Base-by-base conservation (phyloP, 1,139 yeast genomes). In the Dujonia santamariae region DNA sequence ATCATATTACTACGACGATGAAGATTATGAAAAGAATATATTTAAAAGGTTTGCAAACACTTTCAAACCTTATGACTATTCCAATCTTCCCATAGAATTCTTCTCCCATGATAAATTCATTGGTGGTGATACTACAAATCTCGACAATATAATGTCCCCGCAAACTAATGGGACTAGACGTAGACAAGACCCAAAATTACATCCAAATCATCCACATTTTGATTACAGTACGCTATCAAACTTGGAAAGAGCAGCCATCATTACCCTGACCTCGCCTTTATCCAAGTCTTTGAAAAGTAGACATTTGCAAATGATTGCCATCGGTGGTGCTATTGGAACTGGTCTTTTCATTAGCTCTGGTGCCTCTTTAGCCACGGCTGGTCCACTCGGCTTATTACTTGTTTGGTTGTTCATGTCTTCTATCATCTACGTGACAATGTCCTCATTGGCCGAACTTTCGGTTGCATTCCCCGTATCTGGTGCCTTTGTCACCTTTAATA, bases 301-400 rank as follows among this genome's bases (percentile, higher is more conserved):
- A 50, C 72, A 66, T 43, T 51, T 66, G 37, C 65, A 62, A 33
- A 62, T 64, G 59, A 66, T 67, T 40, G 65, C 70, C 18, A 48
- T 67, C 28, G 67, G 72, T 17, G 69, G 70, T 17, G 59, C 66
- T 28, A 63, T 67, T 28, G 74, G 74, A 24, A 57, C 67, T 14
- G 72, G 72, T 28, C 48, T 67, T 22, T 65, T 64, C 37, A 61
- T 67, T 26, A 61, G 67, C 24, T 49, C 61, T n/a, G 68, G 67
- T 3, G 38, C 47, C 28, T 56, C 63, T 11, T 50, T 63, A 37
- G 49, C 56, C 7, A 48, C 58, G 20, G 67, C 68, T 18, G 70
- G 69, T 13, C 68, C 69, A 3, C 50, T 61, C 26, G 65, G 67
- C 2, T 45, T 63, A 25, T 45, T 63, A 13, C 48, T 63, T 32